Evolutionary conservation across 225 moss, liverwort and hornwort species (phyloP).

Genomic region (Anthoceros angustus): DNA sequence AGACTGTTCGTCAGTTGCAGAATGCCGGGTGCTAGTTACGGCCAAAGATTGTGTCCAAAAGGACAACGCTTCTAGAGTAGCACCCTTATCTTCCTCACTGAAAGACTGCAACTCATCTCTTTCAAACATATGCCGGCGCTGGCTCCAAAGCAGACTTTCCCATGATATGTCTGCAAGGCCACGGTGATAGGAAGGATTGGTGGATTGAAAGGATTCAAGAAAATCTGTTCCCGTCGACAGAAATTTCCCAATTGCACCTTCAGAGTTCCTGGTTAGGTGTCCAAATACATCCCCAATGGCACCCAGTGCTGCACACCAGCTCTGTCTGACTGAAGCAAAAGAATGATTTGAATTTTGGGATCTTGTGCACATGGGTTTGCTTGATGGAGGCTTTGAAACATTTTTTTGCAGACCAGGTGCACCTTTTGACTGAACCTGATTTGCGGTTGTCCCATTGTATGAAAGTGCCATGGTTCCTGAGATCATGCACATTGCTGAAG

Average conservation of each 20-base stretch:
- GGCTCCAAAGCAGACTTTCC: neutral
- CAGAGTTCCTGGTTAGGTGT: conserved; percentile 8
- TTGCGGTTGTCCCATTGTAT: conserved; percentile 4
- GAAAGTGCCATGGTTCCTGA: conserved; percentile 8
- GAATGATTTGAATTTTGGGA: conserved; percentile 4
- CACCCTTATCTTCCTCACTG: conserved; percentile 2
- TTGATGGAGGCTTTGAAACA: neutral
- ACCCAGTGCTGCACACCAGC: conserved; percentile 10
- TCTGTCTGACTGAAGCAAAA: conserved; percentile 11
- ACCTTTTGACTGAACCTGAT: conserved; percentile 5
- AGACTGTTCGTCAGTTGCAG: conserved; percentile 1
- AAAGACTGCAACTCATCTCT: neutral
- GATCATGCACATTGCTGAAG: conserved; percentile 7
- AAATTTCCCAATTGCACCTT: conserved; percentile 9
- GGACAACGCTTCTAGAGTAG: conserved; percentile 1
- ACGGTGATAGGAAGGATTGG: conserved; percentile 7
- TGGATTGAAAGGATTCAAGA: conserved; percentile 6
- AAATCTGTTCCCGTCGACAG: conserved; percentile 7
- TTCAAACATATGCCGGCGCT: neutral
- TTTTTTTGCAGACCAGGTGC: conserved; percentile 5
- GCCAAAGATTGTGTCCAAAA: conserved; percentile 8
- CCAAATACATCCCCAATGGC: conserved; percentile 12
- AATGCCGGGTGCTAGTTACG: neutral
- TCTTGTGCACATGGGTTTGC: conserved; percentile 7
- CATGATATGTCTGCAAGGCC: neutral